phyloP scores from a whole-genome alignment of 106 monocot species.

The Iris macrosiphon region DNA sequence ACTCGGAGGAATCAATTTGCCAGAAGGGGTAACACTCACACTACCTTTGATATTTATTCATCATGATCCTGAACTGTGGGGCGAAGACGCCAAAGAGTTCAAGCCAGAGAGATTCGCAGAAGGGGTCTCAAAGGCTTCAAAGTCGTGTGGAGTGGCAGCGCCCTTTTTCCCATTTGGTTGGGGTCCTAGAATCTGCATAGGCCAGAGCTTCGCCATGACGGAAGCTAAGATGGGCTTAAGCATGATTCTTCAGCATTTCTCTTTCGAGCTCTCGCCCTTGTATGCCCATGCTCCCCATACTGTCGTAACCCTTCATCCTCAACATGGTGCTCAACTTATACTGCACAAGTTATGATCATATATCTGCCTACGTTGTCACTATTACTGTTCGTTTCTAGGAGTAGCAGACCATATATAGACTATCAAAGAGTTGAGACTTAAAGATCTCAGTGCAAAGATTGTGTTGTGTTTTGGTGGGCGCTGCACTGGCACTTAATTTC shows the following conservation, averaged over 20 bases:
- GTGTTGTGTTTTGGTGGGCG: too few species aligned
- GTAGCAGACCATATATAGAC: too few species aligned
- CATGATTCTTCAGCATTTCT: slow-evolving; percentile 40
- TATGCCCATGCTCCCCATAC: slow-evolving; percentile 44
- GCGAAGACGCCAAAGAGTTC: slow-evolving; percentile 24
- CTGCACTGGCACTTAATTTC: too few species aligned
- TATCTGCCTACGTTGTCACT: too few species aligned
- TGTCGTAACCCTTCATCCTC: slow-evolving; percentile 37
- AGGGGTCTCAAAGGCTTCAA: slow-evolving; percentile 36
- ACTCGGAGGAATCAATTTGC: slow-evolving; percentile 39
- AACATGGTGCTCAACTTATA: slow-evolving; percentile 20
- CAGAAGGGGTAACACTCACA: slow-evolving; percentile 40
- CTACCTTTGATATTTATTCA: slow-evolving; percentile 24
- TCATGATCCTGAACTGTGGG: slow-evolving; percentile 12
- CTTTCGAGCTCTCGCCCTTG: slow-evolving; percentile 40
- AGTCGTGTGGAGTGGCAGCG: slow-evolving; percentile 24
- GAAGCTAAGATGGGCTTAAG: slow-evolving; percentile 43
- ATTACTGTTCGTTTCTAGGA: too few species aligned
- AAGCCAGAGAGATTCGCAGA: slow-evolving; percentile 20
- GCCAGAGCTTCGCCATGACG: slow-evolving; percentile 45
- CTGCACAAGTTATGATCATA: too few species aligned
- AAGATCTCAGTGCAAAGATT: too few species aligned
- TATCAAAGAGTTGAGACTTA: too few species aligned
- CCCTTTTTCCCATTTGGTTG: slow-evolving; percentile 48
- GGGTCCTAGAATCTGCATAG: slow-evolving; percentile 53